phyloP scores from a whole-genome alignment of 2,329 filamentous ascomycete species.

The Gaeumannomyces tritici region DNA sequence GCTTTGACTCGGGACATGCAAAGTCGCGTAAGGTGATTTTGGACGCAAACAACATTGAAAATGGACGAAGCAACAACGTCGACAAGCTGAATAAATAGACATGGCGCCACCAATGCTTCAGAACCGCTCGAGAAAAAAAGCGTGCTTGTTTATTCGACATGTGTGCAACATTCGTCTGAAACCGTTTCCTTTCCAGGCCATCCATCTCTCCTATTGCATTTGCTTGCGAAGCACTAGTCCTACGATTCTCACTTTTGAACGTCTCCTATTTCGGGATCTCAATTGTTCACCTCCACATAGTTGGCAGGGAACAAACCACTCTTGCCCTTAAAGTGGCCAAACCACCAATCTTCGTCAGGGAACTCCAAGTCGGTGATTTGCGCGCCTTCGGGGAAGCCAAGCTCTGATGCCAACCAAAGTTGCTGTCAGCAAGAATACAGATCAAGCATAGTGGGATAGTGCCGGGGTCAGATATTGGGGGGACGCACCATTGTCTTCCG shows the following conservation, averaged over 20 bases:
- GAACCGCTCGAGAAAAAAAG: not conserved
- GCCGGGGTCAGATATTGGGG: not conserved
- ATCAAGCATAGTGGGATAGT: not conserved
- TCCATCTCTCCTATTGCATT: not conserved
- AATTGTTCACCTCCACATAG: constrained; percentile 50
- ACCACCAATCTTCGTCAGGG: constrained; percentile 98
- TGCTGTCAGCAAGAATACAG: constrained; percentile 17
- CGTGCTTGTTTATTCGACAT: not conserved
- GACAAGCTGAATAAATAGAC: not conserved
- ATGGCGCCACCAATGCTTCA: not conserved
- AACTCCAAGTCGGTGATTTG: constrained; percentile 81
- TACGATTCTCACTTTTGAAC: not conserved
- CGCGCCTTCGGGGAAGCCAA: constrained; percentile 83
- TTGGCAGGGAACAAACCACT: constrained; percentile 77
- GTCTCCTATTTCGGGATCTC: not conserved
- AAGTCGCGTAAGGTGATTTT: not conserved
- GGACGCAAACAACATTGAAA: not conserved
- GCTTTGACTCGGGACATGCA: too few relatives aligned
- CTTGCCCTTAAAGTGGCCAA: constrained; percentile 72
- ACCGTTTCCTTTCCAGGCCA: not conserved
- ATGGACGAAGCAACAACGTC: not conserved
- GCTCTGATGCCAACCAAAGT: constrained; percentile 32
- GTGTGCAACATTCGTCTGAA: not conserved
- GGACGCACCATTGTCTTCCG: constrained; percentile 73
- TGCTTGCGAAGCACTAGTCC: not conserved